A percentile compares a stretch with the other conserved stretches of the same genome.
These are phyloP conservation scores for Mrakiaceae sp. DNA, from an alignment of 1,284 basidiomycete species.

Conservation along the genomic window DNA sequence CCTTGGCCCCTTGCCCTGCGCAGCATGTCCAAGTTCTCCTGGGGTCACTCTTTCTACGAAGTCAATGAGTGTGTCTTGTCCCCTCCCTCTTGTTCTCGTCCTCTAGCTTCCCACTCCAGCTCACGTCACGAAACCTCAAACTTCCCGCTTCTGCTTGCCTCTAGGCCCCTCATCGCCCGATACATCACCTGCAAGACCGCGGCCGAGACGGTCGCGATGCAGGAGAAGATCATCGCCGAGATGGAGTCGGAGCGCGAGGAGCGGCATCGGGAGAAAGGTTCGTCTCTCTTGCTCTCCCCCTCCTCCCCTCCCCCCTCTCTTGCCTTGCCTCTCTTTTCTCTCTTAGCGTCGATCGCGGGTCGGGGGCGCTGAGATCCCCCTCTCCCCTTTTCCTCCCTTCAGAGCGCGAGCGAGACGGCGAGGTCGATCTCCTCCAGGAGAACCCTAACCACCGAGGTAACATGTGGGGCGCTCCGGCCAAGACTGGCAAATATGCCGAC, in stretches of 20 bases:
- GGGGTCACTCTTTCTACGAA: conserved; percentile 73
- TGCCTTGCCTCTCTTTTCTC: not conserved
- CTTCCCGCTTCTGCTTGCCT: not conserved
- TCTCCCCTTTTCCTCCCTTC: not conserved
- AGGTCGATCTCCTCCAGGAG: conserved; percentile 40
- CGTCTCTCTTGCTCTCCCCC: not conserved
- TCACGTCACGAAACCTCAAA: not conserved
- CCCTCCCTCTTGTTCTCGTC: conserved; percentile 7
- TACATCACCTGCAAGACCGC: conserved; percentile 60
- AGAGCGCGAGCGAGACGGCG: not conserved
- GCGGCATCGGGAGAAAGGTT: conserved; percentile 45
- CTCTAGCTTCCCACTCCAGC: not conserved
- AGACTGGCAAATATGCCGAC: conserved; percentile 23
- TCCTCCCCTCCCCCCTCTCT: not conserved
- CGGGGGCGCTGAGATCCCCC: not conserved
- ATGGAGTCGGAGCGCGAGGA: conserved; percentile 53
- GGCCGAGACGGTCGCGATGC: conserved; percentile 52
- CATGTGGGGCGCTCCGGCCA: conserved; percentile 15
- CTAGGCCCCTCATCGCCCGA: conserved; percentile 50
- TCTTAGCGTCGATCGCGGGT: not conserved
- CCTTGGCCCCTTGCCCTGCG: not conserved
- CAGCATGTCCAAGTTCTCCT: conserved; percentile 62
- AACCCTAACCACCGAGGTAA: conserved; percentile 45
- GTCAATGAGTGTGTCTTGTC: conserved; percentile 49
- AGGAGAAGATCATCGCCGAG: conserved; percentile 62